Evolutionary conservation across 306 rosid genomes (phyloP).

Genomic region (Malus sylvestris): DNA sequence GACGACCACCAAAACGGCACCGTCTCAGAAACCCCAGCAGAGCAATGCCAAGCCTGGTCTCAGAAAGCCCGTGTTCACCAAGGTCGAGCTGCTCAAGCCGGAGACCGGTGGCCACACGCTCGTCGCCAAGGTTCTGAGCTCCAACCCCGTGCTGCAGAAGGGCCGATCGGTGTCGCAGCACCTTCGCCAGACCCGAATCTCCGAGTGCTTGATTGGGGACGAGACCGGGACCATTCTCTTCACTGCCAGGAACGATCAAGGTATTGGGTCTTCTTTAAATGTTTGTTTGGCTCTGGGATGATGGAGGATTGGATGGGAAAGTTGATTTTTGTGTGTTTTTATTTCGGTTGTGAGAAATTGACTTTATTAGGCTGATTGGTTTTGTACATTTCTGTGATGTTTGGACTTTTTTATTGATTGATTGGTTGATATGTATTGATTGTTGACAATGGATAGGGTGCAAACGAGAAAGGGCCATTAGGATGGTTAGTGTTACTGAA

Average conservation of each 20-base stretch:
- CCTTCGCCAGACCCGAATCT: slow-evolving; percentile 70
- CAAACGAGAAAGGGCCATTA: background rate
- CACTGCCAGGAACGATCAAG: slow-evolving; percentile 87
- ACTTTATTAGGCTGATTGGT: background rate
- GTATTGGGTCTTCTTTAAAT: slow-evolving; percentile 8
- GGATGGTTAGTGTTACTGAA: background rate
- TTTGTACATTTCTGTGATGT: background rate
- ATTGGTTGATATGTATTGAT: background rate
- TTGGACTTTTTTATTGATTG: background rate
- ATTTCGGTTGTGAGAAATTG: background rate
- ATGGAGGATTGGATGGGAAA: background rate
- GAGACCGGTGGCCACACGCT: slow-evolving; percentile 78
- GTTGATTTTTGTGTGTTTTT: background rate
- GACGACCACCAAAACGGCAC: slow-evolving; percentile 15
- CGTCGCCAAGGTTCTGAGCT: slow-evolving; percentile 49
- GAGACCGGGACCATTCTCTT: slow-evolving; percentile 74
- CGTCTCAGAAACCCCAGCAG: slow-evolving; percentile 14
- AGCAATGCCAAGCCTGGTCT: slow-evolving; percentile 39
- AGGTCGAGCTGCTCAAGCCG: slow-evolving; percentile 70
- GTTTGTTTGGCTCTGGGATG: background rate
- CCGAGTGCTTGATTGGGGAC: slow-evolving; percentile 81
- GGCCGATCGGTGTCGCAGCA: slow-evolving; percentile 60
- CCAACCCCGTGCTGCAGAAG: slow-evolving; percentile 62
- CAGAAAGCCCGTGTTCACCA: slow-evolving; percentile 70
- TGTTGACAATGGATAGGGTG: background rate